These are phyloP conservation scores for Podila epigama DNA, from an alignment of 192 early-diverging fungal genomes.

Conservation along the genomic window DNA sequence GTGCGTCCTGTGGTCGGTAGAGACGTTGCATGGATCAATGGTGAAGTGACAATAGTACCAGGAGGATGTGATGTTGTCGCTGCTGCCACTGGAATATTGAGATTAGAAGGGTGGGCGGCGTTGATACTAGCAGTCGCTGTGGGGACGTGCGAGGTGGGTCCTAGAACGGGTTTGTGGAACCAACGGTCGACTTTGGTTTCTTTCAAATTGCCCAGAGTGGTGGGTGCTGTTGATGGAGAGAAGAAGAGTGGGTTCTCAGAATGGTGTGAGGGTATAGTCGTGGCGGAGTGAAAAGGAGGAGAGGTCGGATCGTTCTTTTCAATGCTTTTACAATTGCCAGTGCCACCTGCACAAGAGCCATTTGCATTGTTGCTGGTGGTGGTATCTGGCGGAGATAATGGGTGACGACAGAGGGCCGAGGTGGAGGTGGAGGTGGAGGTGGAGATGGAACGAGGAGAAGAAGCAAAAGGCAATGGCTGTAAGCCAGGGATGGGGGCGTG, in stretches of 20 bases:
- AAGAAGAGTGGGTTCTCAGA: background rate
- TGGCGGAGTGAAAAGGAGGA: slow-evolving; percentile 4
- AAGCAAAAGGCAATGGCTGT: background rate
- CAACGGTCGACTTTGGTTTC: background rate
- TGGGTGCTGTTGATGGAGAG: background rate
- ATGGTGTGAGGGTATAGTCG: background rate
- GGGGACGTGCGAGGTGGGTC: background rate
- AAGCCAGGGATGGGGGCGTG: background rate
- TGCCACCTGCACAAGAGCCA: too few relatives aligned
- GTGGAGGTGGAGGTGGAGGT: too few relatives aligned
- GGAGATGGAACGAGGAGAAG: background rate
- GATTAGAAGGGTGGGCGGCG: background rate
- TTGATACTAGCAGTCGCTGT: background rate
- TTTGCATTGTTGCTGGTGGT: too few relatives aligned
- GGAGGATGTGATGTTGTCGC: background rate
- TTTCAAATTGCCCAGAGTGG: background rate
- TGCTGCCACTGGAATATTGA: background rate
- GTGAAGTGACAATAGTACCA: background rate
- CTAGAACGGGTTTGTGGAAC: background rate
- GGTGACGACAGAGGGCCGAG: too few relatives aligned
- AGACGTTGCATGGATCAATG: background rate
- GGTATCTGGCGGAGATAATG: too few relatives aligned
- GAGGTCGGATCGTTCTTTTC: background rate
- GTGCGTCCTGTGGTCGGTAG: background rate
- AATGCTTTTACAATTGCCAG: background rate